Evolutionary conservation across 1,284 basidiomycete species (phyloP), one percentile per base, ranked within the genome.

Genomic region (Sporisorium graminicola): DNA sequence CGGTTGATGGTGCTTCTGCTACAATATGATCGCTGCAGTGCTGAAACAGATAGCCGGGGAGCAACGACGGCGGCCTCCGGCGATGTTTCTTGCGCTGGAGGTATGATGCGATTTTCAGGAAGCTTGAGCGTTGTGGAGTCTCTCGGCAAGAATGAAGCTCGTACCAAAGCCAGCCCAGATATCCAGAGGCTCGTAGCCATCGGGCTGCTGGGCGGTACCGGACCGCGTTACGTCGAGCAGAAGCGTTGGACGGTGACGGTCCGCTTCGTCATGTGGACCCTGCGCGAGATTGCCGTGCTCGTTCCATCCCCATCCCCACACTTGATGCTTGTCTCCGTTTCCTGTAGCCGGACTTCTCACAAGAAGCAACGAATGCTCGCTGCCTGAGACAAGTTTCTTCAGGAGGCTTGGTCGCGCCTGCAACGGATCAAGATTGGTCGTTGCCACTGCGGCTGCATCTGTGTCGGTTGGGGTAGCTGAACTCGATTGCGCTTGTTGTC

Each of bases 281-380:
- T 77, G 77, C 43, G 77, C 77, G 10, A 79, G 58, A 51, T 77
- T 77, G 54, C 77, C 77, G 58, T 79, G 74, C 54, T 79, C 74
- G 57, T 77, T 79, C 77, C 77, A 71, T 24, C 77, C 74, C 54
- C 58, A 74, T 2, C 67, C 75, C 75, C 71, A 77, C 44, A 77
- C 69, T 22, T 65, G 63, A 3, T 22, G 43, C 12, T 51, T 3
- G 0, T 31, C 26, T 0, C 9, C 33, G 22, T 29, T 16, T 5
- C 40, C 40, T 10, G 31, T 18, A 22, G 33, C 29, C 5, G 20
- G 43, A 12, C 22, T 37, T 44, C 10, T 12, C 18, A 63, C 57
- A 2, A 79, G 63, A 2, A 79, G 27, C 31, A 79, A 43, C 35
- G 74, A 62, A 52, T 79, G 77, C 53, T 74, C 66, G 61, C 74